Evolutionary conservation across 306 rosid species (phyloP), one percentile per base, ranked within the genome.

Genomic region (Argentina anserina): DNA sequence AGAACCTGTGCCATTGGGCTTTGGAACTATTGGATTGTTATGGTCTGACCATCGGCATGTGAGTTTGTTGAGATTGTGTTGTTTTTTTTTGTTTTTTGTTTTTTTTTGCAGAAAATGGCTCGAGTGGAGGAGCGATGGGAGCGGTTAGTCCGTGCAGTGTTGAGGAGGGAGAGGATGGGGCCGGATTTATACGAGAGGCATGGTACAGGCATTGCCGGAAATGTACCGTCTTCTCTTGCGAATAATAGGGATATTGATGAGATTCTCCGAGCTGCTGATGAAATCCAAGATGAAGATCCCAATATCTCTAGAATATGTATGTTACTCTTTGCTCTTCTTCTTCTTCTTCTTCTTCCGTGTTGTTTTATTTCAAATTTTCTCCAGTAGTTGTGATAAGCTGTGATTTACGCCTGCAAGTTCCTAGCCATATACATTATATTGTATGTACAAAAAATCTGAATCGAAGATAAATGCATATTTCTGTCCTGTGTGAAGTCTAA

Each of bases 221-320:
- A 86, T 67, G 96, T 94, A 17, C 98, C 98, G 26, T 94, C 97
- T 39, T 94, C 98, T 0, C 94, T 94, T 9, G 92, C 91, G 41
- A 94, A 91, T 76, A 94, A 94, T 69, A 81, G 98, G 86, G 97
- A 94, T 76, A 89, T 94, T 13, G 98, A 91, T 85, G 98, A 91
- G 78, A 94, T 91, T 84, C 78, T 94, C 68, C 86, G 95, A 84
- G 97, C 83, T 80, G 98, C 98, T 12, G 98, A 94, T 81, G 97
- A 89, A 87, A 94, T 94, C 76, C 96, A 94, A 85, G 92, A 88
- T 21, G 91, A 86, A n/a, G 88, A 86, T 83, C 97, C 98, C 60
- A 89, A 71, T 65, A 69, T 94, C 62, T 78, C 97, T 23, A 88
- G 98, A 83, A 91, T 94, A 50, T 80, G 98, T 93, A 85, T 55